These are phyloP conservation scores for Phoenix roebelenii DNA, from an alignment of 176 grass and related monocot genomes.

Conservation along the genomic window DNA sequence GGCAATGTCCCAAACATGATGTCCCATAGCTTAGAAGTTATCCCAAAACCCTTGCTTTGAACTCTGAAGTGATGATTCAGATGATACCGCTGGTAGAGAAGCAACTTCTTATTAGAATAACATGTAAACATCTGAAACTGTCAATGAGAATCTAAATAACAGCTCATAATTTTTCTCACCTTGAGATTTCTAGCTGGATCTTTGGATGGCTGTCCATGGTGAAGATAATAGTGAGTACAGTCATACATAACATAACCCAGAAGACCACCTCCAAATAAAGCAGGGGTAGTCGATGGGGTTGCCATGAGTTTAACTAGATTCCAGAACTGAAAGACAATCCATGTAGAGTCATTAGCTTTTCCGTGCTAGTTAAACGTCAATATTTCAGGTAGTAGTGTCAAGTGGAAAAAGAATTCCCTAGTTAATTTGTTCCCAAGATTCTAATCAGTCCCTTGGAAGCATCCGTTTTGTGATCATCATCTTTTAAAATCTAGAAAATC, in stretches of 20 bases:
- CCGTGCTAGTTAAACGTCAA: too few relatives aligned
- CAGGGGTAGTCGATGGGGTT: slow-evolving; percentile 55
- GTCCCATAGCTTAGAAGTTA: slow-evolving; percentile 83
- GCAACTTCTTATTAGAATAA: too few relatives aligned
- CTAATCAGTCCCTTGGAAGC: too few relatives aligned
- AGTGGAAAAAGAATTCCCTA: too few relatives aligned
- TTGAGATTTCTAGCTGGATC: slow-evolving; percentile 68
- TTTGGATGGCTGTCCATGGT: slow-evolving; percentile 79
- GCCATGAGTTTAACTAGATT: slow-evolving; percentile 50
- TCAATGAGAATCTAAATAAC: too few relatives aligned
- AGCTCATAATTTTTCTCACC: slow-evolving; percentile 21
- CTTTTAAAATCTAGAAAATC: too few relatives aligned
- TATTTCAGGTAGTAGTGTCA: too few relatives aligned
- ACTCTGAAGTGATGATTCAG: slow-evolving; percentile 91
- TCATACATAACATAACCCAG: slow-evolving; percentile 94
- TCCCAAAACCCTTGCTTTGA: slow-evolving; percentile 81
- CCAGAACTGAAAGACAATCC: slow-evolving; percentile 58
- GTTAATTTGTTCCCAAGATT: too few relatives aligned
- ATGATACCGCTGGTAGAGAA: slow-evolving; percentile 57
- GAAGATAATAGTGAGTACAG: slow-evolving; percentile 88
- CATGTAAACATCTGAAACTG: too few relatives aligned
- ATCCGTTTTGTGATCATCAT: too few relatives aligned
- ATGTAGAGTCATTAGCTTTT: too few relatives aligned
- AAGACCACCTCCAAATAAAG: slow-evolving; percentile 67
- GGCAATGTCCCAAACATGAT: slow-evolving; percentile 65